phyloP scores from a whole-genome alignment of 441 rosid genomes.

The Lepidium campestre region DNA sequence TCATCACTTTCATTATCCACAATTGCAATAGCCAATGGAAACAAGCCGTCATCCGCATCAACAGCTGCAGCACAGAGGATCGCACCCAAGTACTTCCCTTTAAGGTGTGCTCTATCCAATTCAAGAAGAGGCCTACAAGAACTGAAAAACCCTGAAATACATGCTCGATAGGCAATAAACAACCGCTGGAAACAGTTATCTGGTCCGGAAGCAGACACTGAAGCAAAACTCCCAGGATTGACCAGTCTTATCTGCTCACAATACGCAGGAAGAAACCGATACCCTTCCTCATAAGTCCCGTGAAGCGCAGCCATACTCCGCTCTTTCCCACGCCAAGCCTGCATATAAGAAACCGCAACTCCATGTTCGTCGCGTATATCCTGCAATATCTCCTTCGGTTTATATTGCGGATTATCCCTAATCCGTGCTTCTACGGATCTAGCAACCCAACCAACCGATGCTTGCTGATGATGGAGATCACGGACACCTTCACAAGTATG shows the following conservation, averaged over 20 bases:
- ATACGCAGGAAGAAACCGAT: constrained; percentile 74
- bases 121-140: constrained; percentile 92
- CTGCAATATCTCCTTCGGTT: constrained; percentile 89
- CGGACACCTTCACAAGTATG: constrained; percentile 94
- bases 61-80: constrained; percentile 85
- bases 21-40: constrained; percentile 74
- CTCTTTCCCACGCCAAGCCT: constrained; percentile 99
- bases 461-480: constrained; percentile 93
- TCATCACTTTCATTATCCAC: constrained; percentile 79
- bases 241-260: constrained; percentile 76
- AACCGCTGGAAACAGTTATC: constrained; percentile 92
- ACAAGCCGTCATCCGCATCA: constrained; percentile 77
- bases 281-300: constrained; percentile 95
- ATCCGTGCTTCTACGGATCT: constrained; percentile 88
- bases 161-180: constrained; percentile 79
- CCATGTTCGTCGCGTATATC: constrained; percentile 91
- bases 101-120: constrained; percentile 81
- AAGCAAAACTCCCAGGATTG: constrained; percentile 87
- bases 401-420: constrained; percentile 92
- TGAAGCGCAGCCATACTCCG: constrained; percentile 98
- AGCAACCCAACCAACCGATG: constrained; percentile 99
- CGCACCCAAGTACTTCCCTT: constrained; percentile 85
- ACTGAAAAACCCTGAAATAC: constrained; percentile 79
- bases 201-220: constrained; percentile 67
- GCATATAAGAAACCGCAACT: constrained; percentile 96